Base-by-base conservation (phyloP, 768 basidiomycete genomes). In the Pleurotus citrinopileatus region DNA sequence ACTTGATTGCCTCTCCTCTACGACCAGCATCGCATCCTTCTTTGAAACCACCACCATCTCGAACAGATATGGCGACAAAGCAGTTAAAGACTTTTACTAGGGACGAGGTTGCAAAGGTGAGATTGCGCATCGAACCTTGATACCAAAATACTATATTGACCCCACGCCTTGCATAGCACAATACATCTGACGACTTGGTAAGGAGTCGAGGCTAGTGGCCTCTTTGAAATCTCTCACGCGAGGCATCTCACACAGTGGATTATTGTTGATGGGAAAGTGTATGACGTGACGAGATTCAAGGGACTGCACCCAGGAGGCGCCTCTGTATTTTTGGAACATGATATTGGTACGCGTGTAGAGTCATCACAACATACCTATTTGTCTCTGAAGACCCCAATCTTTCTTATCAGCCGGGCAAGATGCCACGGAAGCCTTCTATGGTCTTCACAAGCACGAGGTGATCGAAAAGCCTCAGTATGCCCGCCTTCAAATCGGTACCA, bases 231-330 rank as follows among this genome's bases (percentile, higher is more conserved):
- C 36, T 42, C 27, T 27, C 40, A 48, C 22, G 37, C 2, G 25
- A 45, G 9, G 19, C 38, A 36, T n/a, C 10, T 37, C 17, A 20
- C 25, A 12, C 55, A 90, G 85, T 94, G 91, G 91, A 72, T 94
- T 42, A 79, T 93, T 58, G 81, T 94, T 58, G 91, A 96, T 65
- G 76, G 84, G 25, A 89, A 86, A 63, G 92, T 93, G 27, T 94
- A 86, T 67, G 85, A 94, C 69, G 69, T 95, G 17, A 81, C 86
- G 17, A 82, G 77, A 60, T 95, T 98, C 73, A 80, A 80, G 61
- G 77, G 76, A 44, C 71, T 94, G 45, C 94, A 97, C 63, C 94
- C 91, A 0, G 94, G 93, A 54, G 92, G 93, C 22, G 65, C 78
- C 0, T 76, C 81, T 2, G 92, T 92, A 8, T 77, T 97, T 20